Evolutionary conservation across 108 stramenopile species (phyloP).

Genomic region (Pelagomonas calceolata): DNA sequence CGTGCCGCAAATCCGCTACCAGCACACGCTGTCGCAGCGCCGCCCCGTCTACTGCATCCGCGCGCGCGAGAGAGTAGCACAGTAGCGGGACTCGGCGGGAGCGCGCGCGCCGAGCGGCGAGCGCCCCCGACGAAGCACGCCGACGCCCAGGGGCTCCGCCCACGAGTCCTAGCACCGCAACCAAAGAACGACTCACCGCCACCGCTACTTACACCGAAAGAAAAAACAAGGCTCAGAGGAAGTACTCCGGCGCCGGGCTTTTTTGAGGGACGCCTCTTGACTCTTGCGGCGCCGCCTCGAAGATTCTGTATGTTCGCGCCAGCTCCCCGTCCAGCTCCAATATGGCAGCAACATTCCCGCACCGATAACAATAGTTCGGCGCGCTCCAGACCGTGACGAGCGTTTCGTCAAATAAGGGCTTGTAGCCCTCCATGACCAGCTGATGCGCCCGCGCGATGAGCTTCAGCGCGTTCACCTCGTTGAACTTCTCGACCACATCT

Average conservation of each 20-base stretch:
- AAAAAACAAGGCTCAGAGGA: no score
- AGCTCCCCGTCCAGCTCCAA: slow-evolving; percentile 92
- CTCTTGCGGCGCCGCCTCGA: slow-evolving; percentile 95
- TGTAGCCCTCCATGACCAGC: slow-evolving; percentile 95
- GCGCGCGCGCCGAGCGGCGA: no score
- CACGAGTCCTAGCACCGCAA: no score
- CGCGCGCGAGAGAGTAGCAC: no score
- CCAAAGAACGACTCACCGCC: no score
- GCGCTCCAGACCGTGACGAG: slow-evolving; percentile 98
- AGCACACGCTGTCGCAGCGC: no score
- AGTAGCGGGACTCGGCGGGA: no score
- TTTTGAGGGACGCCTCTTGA: slow-evolving; percentile 82
- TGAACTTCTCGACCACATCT: slow-evolving; percentile 92
- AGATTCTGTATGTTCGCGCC: slow-evolving; percentile 76
- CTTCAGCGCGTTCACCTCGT: slow-evolving; percentile 75
- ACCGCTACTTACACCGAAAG: no score
- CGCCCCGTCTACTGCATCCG: no score
- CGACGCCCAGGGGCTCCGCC: no score
- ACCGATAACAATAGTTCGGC: slow-evolving; percentile 97
- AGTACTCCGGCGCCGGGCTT: slow-evolving; percentile 92
- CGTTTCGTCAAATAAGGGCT: slow-evolving; percentile 81
- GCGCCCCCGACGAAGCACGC: no score
- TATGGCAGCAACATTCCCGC: slow-evolving; percentile 92
- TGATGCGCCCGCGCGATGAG: slow-evolving; percentile 95
- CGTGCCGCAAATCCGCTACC: no score